A percentile compares a stretch with the other conserved stretches of the same genome.
These are phyloP conservation scores for Erodium moschatum DNA, from an alignment of 441 rosid genomes.

Conservation along the genomic window DNA sequence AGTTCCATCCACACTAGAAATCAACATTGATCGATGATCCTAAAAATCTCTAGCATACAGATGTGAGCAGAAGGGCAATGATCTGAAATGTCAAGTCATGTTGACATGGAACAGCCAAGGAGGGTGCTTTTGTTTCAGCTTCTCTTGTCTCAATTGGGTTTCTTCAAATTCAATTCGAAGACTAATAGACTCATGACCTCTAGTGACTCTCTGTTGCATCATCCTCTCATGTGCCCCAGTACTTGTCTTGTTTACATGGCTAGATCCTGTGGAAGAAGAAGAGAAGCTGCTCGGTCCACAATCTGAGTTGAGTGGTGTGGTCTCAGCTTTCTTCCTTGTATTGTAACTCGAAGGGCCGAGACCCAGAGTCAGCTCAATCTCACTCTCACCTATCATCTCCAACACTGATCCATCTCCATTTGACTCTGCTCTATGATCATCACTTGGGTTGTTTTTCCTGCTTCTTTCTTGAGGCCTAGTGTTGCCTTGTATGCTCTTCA, in stretches of 20 bases:
- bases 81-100: too few species aligned
- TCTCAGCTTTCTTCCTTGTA: conserved; percentile 34
- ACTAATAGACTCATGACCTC: too few species aligned
- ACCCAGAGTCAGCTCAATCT: conserved; percentile 64
- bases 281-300: conserved; percentile 68
- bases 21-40: too few species aligned
- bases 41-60: too few species aligned
- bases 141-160: too few species aligned
- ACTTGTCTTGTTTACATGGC: conserved; percentile 26
- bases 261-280: conserved; percentile 27
- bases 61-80: too few species aligned
- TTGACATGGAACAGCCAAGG: too few species aligned
- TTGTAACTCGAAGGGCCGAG: conserved; percentile 46
- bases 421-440: conserved; percentile 24
- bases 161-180: too few species aligned
- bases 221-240: too few species aligned
- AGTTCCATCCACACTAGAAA: too few species aligned
- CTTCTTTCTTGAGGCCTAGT: conserved; percentile 21
- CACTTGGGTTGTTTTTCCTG: background rate
- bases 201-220: too few species aligned
- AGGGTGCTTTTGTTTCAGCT: too few species aligned
- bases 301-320: conserved; percentile 33
- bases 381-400: conserved; percentile 44
- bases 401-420: conserved; percentile 24
- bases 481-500: conserved; percentile 43